Evolutionary conservation across 495 filamentous ascomycete genomes (phyloP), one percentile per base, ranked within the genome.

Genomic region (Trichoderma erinaceum): DNA sequence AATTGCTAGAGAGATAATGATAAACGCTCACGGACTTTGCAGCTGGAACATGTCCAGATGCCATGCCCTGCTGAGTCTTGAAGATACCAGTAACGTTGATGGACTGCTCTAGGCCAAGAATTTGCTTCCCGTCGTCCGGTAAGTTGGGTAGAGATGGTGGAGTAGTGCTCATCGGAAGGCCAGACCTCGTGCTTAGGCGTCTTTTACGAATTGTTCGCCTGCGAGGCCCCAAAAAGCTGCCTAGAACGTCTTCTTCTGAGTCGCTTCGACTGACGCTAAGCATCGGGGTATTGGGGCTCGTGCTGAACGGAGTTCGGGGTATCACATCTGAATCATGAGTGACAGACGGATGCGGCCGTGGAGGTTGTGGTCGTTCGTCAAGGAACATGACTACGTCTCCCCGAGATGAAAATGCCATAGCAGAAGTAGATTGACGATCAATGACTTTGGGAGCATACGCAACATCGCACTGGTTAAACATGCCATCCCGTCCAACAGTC

Each of bases 401-500:
- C 25, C 72, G 77, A 35, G 87, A 75, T 13, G 88, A 86, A 69
- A 91, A 86, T 21, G 83, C 79, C 71, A 90, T 80, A 41, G 80
- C 84, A n/a, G 86, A 85, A 15, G 92, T 79, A 41, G 84, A 81
- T 63, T 87, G 84, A n/a, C 85, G 83, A 72, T 92, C 90, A 64
- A 93, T 84, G n/a, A 91, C 86, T 73, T 92, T 89, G 23, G 89
- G 86, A 10, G 90, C 86, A 79, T 89, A 95, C 27, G 90, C 86
- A 44, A 97, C 82, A 76, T 99, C 94, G 63, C 90, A 92, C 76
- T 99, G 95, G 23, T 88, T 87, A 72, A 99, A 97, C 6, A 86
- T 81, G 25, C 92, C 91, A 48, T 92, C 90, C 44, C 88, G 88
- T 7, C 92, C 92, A 50, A 91, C 93, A 21, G 91, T 93, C 94